These are phyloP conservation scores for Phytophthora fragariae DNA, from an alignment of 352 stramenopile genomes.

Conservation along the genomic window DNA sequence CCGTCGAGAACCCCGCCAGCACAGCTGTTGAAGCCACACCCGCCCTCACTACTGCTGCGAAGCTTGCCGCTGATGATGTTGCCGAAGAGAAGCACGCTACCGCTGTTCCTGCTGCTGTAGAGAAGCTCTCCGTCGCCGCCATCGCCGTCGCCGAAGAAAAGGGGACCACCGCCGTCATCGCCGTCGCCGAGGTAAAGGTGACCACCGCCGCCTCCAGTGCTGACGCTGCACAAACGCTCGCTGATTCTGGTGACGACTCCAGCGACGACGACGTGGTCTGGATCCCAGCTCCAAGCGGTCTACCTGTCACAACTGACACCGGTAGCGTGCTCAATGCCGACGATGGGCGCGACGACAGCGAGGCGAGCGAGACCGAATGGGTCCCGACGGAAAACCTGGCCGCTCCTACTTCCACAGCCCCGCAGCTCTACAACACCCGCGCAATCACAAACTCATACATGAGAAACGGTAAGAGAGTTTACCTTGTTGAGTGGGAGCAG, in stretches of 20 bases:
- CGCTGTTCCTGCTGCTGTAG: neutral
- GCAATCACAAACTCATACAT: no score
- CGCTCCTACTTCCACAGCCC: no score
- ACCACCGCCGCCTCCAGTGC: neutral
- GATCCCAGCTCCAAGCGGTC: neutral
- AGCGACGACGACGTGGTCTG: neutral
- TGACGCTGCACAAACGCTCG: neutral
- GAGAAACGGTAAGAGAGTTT: neutral
- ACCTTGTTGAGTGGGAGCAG: neutral
- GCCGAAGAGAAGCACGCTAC: no score
- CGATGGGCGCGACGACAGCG: no score
- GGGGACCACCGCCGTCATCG: no score
- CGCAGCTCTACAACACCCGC: no score
- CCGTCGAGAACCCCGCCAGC: neutral
- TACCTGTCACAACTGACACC: no score
- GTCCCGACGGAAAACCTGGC: no score
- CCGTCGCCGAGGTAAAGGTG: neutral
- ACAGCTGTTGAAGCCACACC: neutral
- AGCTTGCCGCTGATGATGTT: neutral
- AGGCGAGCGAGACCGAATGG: no score
- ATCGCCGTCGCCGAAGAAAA: neutral
- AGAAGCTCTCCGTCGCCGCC: neutral
- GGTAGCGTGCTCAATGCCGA: no score
- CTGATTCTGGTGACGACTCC: neutral
- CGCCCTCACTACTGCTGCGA: neutral